Evolutionary conservation across 2,329 filamentous ascomycete species (phyloP).

Genomic region (Colletotrichum viniferum): DNA sequence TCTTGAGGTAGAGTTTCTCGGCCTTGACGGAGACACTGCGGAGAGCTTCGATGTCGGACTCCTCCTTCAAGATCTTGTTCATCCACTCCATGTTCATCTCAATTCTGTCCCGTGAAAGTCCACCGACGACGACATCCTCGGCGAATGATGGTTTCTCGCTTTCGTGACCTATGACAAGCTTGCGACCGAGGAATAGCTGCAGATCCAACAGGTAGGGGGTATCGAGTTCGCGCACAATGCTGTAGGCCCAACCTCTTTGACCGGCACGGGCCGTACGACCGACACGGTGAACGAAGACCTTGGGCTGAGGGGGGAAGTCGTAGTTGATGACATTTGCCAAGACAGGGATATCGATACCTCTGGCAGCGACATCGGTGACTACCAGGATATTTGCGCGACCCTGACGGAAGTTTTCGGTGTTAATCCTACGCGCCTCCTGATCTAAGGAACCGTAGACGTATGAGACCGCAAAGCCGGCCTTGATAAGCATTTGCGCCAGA

Average conservation of each 20-base stretch:
- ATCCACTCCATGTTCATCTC: conserved; percentile 83
- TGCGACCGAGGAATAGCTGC: conserved; percentile 91
- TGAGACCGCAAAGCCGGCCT: conserved; percentile 86
- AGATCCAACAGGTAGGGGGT: conserved; percentile 91
- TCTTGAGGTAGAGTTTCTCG: conserved; percentile 90
- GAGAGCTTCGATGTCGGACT: conserved; percentile 73
- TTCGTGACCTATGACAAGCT: conserved; percentile 76
- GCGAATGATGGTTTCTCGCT: conserved; percentile 71
- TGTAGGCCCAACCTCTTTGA: conserved; percentile 93
- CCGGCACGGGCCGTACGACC: conserved; percentile 95
- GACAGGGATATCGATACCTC: conserved; percentile 97
- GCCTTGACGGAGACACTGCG: conserved; percentile 81
- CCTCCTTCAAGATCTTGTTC: conserved; percentile 76
- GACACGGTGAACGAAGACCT: conserved; percentile 95
- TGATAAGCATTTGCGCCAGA: conserved; percentile 76
- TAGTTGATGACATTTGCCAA: conserved; percentile 98
- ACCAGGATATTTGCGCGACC: conserved; percentile 90
- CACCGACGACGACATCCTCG: conserved; percentile 83
- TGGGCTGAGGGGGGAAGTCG: conserved; percentile 95
- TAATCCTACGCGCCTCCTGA: conserved; percentile 88
- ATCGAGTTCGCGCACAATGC: conserved; percentile 85
- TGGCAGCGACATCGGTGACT: conserved; percentile 93
- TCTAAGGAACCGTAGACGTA: conserved; percentile 95
- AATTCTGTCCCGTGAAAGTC: conserved; percentile 73
- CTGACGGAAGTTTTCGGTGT: conserved; percentile 86